Percentiles rank a stretch among this genome's conserved stretches.
These are phyloP conservation scores for Boletus rubroflammeus DNA, from an alignment of 768 basidiomycete genomes.

Conservation along the genomic window DNA sequence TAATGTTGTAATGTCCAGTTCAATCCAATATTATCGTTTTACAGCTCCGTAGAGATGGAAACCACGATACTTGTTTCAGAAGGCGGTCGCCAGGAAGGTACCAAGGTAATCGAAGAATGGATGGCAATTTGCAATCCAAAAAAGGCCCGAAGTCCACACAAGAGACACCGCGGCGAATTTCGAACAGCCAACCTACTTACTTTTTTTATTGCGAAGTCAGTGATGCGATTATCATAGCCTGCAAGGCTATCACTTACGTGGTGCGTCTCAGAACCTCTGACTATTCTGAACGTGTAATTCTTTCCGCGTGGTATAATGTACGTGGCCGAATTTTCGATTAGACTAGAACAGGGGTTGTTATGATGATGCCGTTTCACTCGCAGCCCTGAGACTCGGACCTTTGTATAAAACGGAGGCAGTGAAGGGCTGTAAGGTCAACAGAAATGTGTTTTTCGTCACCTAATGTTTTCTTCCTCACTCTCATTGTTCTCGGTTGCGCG, in stretches of 20 bases:
- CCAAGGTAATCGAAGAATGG: constrained; percentile 18
- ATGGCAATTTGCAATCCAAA: constrained; percentile 18
- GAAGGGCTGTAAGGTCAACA: neutral
- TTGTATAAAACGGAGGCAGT: constrained; percentile 17
- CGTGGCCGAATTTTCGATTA: neutral
- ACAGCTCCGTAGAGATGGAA: constrained; percentile 5
- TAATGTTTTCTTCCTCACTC: constrained; percentile 5
- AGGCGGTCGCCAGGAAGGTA: constrained; percentile 3
- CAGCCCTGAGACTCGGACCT: neutral
- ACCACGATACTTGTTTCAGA: constrained; percentile 14
- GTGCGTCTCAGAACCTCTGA: constrained; percentile 11
- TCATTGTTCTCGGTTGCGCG: constrained; percentile 11
- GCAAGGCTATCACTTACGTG: constrained; percentile 26
- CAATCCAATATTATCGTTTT: constrained; percentile 7
- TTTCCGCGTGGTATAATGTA: constrained; percentile 8
- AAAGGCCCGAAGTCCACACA: constrained; percentile 9
- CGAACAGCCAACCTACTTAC: constrained; percentile 3
- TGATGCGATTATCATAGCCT: constrained; percentile 17
- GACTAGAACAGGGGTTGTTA: constrained; percentile 12
- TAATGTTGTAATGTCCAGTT: constrained; percentile 20
- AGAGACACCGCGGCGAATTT: constrained; percentile 30
- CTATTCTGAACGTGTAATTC: constrained; percentile 12
- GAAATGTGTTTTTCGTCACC: constrained; percentile 11
- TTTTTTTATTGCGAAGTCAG: constrained; percentile 13
- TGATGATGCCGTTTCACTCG: constrained; percentile 3